A percentile compares a stretch with the other conserved stretches of the same genome.
Conservation (phyloP, 163 green algal species). For the Chlorella variabilis region DNA sequence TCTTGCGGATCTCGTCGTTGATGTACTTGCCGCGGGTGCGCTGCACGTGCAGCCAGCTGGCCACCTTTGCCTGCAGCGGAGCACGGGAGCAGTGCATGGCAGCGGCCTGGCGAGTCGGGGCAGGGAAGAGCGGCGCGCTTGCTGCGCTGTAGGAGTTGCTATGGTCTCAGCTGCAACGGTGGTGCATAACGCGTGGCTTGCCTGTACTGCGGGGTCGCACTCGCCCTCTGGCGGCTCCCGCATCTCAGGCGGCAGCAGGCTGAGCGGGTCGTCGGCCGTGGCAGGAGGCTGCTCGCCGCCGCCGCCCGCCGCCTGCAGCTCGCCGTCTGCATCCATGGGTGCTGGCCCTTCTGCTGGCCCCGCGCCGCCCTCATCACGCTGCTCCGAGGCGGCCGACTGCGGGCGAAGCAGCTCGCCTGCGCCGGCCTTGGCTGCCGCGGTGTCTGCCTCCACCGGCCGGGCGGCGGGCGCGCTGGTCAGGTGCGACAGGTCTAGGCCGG, state of each 20-base stretch:
- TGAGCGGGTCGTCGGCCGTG: background rate
- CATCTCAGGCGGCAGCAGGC: conserved; percentile 40
- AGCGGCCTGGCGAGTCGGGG: background rate
- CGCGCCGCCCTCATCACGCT: background rate
- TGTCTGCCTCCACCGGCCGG: background rate
- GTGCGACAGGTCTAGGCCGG: conserved; percentile 31
- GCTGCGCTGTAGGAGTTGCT: too few species aligned
- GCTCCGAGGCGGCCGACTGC: background rate
- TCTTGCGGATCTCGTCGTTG: conserved; percentile 45
- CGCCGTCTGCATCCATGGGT: background rate
- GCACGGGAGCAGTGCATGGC: background rate
- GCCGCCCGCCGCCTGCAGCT: background rate
- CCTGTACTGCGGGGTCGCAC: conserved; percentile 30
- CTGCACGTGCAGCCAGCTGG: conserved; percentile 40
- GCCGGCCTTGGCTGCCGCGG: background rate
- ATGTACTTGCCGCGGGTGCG: conserved; percentile 26
- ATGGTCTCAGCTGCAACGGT: too few species aligned
- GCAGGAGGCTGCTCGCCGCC: conserved; percentile 20
- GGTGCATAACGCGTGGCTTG: too few species aligned
- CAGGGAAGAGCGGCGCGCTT: too few species aligned
- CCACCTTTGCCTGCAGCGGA: conserved; percentile 48
- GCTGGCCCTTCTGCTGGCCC: background rate
- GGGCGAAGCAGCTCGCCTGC: background rate
- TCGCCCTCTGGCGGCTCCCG: conserved; percentile 25
- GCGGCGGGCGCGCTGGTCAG: conserved; percentile 12